Evolutionary conservation across 2,329 filamentous ascomycete genomes (phyloP).

Genomic region (Trichoderma sp.): DNA sequence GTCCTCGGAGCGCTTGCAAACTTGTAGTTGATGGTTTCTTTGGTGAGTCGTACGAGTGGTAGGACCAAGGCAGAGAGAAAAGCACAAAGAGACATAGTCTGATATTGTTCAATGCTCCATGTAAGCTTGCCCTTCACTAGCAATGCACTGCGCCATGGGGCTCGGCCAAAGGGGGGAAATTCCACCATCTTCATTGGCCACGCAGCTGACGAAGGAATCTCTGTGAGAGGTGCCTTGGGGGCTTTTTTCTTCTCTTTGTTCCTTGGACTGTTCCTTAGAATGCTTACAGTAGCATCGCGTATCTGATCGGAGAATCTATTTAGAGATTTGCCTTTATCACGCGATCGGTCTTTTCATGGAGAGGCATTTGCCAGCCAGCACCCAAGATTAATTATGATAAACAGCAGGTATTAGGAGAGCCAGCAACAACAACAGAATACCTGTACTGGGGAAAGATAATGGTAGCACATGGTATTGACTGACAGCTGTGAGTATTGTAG

Average conservation of each 20-base stretch:
- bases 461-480: neutral
- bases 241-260: neutral
- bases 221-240: neutral
- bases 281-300: neutral
- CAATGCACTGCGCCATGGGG: neutral
- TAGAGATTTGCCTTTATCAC: neutral
- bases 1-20: neutral
- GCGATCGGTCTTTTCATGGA: neutral
- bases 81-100: neutral
- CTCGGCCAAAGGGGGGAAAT: neutral
- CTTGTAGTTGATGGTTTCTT: neutral
- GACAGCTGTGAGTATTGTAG: neutral
- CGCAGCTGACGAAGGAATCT: neutral
- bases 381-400: neutral
- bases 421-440: neutral
- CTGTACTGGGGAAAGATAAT: neutral
- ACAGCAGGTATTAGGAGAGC: neutral
- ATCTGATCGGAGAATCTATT: neutral
- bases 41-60: neutral
- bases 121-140: neutral
- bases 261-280: neutral
- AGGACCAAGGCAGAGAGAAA: neutral
- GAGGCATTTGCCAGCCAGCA: neutral
- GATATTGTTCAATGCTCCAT: neutral
- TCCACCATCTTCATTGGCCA: neutral